Conservation (phyloP, 2,329 filamentous ascomycete genomes). For the Xylariales sp. region DNA sequence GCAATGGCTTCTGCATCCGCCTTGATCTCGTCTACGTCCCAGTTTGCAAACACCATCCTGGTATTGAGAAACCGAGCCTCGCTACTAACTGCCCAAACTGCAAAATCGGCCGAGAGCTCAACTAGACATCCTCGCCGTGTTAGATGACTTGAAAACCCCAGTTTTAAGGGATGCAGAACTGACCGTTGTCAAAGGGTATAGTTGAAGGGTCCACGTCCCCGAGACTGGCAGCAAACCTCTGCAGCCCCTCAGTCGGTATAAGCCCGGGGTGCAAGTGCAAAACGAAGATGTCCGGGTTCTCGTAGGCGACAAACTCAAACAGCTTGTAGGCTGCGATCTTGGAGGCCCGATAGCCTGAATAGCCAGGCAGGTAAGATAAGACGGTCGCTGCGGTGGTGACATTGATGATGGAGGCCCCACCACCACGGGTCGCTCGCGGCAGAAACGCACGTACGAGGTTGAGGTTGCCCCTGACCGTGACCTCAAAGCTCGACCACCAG, state of each 20-base stretch:
- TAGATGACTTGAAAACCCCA: too few relatives aligned
- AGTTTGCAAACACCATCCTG: slow-evolving; percentile 27
- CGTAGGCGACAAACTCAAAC: slow-evolving; percentile 9
- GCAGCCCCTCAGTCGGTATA: slow-evolving; percentile 7
- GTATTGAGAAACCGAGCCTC: slow-evolving; percentile 29
- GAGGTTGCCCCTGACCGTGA: slow-evolving; percentile 17
- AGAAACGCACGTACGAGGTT: slow-evolving; percentile 16
- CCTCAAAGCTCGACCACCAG: slow-evolving; percentile 21
- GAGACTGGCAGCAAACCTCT: too few relatives aligned
- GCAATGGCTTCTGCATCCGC: slow-evolving; percentile 8
- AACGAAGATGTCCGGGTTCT: slow-evolving; percentile 5
- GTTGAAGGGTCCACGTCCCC: too few relatives aligned
- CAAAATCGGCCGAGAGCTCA: slow-evolving; percentile 24
- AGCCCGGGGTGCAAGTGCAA: slow-evolving; percentile 7
- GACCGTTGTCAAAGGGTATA: too few relatives aligned
- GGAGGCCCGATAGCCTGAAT: slow-evolving; percentile 8
- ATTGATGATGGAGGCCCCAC: slow-evolving; percentile 18
- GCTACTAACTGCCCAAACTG: slow-evolving; percentile 26
- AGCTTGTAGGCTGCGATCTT: slow-evolving; percentile 11
- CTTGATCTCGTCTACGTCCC: slow-evolving; percentile 30
- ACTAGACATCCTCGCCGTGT: not conserved
- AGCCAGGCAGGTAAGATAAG: slow-evolving; percentile 7
- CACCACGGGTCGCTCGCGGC: slow-evolving; percentile 8
- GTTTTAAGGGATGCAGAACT: too few relatives aligned
- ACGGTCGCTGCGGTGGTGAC: slow-evolving; percentile 14